These are phyloP conservation scores for Eucalyptus viminalis DNA, from an alignment of 345 rosid species.

Conservation along the genomic window DNA sequence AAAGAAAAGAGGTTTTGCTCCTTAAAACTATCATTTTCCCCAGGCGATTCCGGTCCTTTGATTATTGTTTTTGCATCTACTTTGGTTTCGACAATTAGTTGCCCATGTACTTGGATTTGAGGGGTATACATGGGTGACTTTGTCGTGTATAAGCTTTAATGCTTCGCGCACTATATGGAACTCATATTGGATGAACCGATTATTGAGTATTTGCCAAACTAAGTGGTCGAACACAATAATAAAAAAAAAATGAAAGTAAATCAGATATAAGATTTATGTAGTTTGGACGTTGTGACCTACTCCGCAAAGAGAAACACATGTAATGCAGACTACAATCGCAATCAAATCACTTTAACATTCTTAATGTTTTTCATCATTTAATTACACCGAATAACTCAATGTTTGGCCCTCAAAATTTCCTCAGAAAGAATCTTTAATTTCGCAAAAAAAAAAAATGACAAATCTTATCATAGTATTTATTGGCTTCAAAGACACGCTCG, in stretches of 20 bases:
- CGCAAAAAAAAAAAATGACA: neutral
- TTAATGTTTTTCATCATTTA: neutral
- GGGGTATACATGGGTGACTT: neutral
- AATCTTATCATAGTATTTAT: neutral
- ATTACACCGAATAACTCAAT: neutral
- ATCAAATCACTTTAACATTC: neutral
- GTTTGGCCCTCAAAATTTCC: neutral
- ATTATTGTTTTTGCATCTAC: neutral
- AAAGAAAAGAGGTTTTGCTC: neutral
- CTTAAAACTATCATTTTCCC: neutral
- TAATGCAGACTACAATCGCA: neutral
- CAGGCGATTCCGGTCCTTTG: neutral
- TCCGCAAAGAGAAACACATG: neutral
- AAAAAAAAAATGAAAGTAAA: neutral
- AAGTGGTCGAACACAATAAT: neutral
- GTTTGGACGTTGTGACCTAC: neutral
- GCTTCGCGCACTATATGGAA: neutral
- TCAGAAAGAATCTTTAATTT: neutral
- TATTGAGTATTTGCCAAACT: neutral
- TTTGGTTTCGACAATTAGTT: neutral
- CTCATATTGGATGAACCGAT: neutral
- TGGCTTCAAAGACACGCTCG: neutral
- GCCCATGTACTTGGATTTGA: neutral
- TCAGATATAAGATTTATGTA: neutral
- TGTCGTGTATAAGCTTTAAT: neutral